Conservation (phyloP, 768 basidiomycete species). For the Mycena rosella region DNA sequence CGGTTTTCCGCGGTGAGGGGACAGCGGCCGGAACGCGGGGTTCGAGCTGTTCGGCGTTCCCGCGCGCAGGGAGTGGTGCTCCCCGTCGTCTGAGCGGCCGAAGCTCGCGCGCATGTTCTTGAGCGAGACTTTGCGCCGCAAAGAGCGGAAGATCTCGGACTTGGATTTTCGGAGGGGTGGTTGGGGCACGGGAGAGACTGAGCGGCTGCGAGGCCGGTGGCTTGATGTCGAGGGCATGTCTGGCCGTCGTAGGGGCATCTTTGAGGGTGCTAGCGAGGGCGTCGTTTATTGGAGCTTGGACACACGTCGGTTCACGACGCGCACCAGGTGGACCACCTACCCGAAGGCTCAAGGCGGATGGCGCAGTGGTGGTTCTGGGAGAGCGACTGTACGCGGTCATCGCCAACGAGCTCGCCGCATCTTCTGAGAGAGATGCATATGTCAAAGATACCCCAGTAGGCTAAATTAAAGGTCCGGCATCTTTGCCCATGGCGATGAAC, state of each 20-base stretch:
- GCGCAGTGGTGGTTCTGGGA: neutral
- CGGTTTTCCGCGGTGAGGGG: too few relatives aligned
- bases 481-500: too few relatives aligned
- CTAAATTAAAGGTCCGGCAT: slow-evolving; percentile 3
- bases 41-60: slow-evolving; percentile 49
- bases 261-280: too few relatives aligned
- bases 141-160: slow-evolving; percentile 54
- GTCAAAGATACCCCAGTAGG: slow-evolving; percentile 25
- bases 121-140: slow-evolving; percentile 57
- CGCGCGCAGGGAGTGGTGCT: slow-evolving; percentile 54
- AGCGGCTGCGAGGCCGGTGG: slow-evolving; percentile 8
- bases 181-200: slow-evolving; percentile 34
- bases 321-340: too few relatives aligned
- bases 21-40: slow-evolving; percentile 39
- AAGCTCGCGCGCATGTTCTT: slow-evolving; percentile 53
- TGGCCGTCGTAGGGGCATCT: neutral
- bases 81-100: slow-evolving; percentile 38
- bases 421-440: slow-evolving; percentile 17
- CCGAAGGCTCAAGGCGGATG: neutral
- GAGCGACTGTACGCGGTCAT: slow-evolving; percentile 16
- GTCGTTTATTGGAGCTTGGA: too few relatives aligned
- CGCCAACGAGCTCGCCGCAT: slow-evolving; percentile 19
- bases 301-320: neutral
- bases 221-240: neutral
- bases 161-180: slow-evolving; percentile 59